A percentile compares a stretch with the other conserved stretches of the same genome.
Conservation (phyloP, 305 asterid species). For the Fraxinus sp. region DNA sequence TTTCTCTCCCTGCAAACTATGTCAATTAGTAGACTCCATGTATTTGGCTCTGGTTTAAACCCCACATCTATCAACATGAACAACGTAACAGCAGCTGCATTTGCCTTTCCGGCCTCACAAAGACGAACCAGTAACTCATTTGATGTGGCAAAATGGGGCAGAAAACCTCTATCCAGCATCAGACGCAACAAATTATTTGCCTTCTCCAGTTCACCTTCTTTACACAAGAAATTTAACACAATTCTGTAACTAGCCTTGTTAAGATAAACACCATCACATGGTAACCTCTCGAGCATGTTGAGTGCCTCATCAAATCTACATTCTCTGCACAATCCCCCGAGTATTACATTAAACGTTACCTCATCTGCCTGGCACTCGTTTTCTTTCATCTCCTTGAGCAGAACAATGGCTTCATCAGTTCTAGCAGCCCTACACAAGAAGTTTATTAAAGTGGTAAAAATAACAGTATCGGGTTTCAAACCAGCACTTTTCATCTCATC, state of each 20-base stretch:
- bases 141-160: constrained; percentile 82
- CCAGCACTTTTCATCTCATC: constrained; percentile 54
- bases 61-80: constrained; percentile 57
- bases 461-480: constrained; percentile 61
- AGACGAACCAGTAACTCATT: constrained; percentile 72
- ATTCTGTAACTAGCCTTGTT: constrained; percentile 83
- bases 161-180: constrained; percentile 77
- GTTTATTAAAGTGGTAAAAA: constrained; percentile 67
- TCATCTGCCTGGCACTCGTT: constrained; percentile 59
- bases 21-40: constrained; percentile 70
- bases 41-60: constrained; percentile 60
- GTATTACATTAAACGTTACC: constrained; percentile 74
- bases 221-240: constrained; percentile 68
- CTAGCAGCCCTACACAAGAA: constrained; percentile 55
- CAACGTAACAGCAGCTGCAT: constrained; percentile 49
- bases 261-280: constrained; percentile 60
- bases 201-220: constrained; percentile 62
- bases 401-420: constrained; percentile 65
- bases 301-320: constrained; percentile 64
- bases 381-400: constrained; percentile 75
- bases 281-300: constrained; percentile 70
- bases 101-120: constrained; percentile 63
- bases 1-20: constrained; percentile 63
- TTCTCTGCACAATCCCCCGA: constrained; percentile 78
- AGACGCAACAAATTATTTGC: constrained; percentile 52